These are phyloP conservation scores for Salvia hispanica DNA, from an alignment of 257 asterid genomes.

Conservation along the genomic window DNA sequence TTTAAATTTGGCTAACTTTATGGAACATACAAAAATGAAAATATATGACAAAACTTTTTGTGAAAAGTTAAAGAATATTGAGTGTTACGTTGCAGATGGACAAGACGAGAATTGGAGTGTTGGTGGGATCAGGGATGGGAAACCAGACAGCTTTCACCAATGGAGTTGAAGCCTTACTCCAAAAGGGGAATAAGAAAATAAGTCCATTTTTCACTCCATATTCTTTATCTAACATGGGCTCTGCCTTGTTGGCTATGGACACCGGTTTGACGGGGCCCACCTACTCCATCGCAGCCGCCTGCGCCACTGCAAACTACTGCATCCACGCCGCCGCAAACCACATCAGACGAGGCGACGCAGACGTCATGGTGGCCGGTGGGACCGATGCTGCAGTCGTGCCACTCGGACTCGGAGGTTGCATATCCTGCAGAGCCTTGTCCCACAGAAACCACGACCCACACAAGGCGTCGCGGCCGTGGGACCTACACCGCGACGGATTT, in stretches of 20 bases:
- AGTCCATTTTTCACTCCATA: constrained; percentile 39
- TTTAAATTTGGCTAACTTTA: no score
- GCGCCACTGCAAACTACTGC: constrained; percentile 44
- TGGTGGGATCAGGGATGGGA: constrained; percentile 45
- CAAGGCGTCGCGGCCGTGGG: constrained; percentile 72
- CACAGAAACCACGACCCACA: constrained; percentile 16
- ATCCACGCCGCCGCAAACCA: constrained; percentile 43
- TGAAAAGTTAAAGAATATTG: no score
- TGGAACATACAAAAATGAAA: no score
- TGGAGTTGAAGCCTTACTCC: constrained; percentile 36
- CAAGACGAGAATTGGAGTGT: constrained; percentile 41
- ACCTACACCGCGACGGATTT: constrained; percentile 53
- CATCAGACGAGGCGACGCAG: constrained; percentile 41
- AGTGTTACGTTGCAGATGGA: constrained; percentile 38
- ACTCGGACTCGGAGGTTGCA: constrained; percentile 32
- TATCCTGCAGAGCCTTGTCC: constrained; percentile 42
- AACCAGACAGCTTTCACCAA: constrained; percentile 31
- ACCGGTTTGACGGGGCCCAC: constrained; percentile 46
- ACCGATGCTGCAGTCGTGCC: constrained; percentile 29
- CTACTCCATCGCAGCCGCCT: constrained; percentile 42
- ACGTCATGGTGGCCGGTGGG: constrained; percentile 45
- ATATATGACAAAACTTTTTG: no score
- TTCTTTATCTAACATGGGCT: constrained; percentile 37
- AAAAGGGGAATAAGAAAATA: constrained; percentile 36
- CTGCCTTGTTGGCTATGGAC: constrained; percentile 41